A percentile compares a stretch with the other conserved stretches of the same genome.
Evolutionary conservation across 1,139 yeast species (phyloP).

Genomic region (Protomyces inundatus): DNA sequence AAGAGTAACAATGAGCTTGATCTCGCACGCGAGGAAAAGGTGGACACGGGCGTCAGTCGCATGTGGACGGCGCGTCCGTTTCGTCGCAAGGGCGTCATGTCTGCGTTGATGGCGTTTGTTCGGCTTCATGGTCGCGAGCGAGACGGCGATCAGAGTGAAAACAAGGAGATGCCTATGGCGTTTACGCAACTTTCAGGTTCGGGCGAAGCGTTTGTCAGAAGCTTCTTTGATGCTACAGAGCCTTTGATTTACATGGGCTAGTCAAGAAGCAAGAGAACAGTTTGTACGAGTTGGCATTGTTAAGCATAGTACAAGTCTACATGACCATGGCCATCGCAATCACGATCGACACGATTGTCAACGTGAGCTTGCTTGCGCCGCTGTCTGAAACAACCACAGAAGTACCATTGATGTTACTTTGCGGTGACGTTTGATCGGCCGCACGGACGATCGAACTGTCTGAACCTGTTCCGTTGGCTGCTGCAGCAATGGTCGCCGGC

Average conservation of each 20-base stretch:
- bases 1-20: not conserved
- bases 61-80: constrained; percentile 12
- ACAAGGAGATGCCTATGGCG: not conserved
- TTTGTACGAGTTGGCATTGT: not conserved
- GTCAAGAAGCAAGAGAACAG: not conserved
- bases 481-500: not conserved
- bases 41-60: constrained; percentile 14
- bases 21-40: not conserved
- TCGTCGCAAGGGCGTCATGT: constrained; percentile 11
- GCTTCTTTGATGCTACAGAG: not conserved
- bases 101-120: not conserved
- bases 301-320: not conserved
- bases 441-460: not conserved
- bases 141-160: not conserved
- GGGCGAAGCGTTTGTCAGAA: constrained; percentile 1
- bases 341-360: no score
- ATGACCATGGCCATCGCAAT: not conserved
- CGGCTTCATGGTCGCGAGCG: not conserved
- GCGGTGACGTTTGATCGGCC: not conserved
- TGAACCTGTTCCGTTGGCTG: not conserved
- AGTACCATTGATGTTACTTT: no score
- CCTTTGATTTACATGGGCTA: constrained; percentile 5
- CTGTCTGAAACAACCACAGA: no score
- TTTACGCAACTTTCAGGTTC: constrained; percentile 23
- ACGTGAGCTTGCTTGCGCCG: no score